These are phyloP conservation scores for Chaetomiaceae sp. DNA, from an alignment of 2,329 filamentous ascomycete species.

Conservation along the genomic window DNA sequence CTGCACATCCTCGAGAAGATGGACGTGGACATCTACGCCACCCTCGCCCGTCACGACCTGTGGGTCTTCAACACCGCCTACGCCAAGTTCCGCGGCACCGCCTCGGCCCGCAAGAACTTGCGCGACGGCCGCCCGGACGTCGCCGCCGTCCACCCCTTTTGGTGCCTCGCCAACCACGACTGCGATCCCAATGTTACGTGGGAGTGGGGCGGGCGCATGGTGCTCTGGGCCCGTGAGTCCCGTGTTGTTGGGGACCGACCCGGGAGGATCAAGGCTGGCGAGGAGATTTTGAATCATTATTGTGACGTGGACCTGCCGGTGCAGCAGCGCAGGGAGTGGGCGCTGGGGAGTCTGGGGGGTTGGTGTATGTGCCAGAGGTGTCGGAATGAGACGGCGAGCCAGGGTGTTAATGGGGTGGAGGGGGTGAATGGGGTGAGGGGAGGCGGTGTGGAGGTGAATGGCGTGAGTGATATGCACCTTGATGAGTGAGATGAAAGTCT, in stretches of 20 bases:
- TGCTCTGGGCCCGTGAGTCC: constrained; percentile 56
- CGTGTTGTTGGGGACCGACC: constrained; percentile 45
- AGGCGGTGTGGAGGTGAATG: background rate
- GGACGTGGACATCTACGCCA: constrained; percentile 69
- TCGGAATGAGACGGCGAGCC: constrained; percentile 50
- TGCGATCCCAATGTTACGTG: constrained; percentile 92
- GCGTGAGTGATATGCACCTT: background rate
- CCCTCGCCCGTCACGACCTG: constrained; percentile 55
- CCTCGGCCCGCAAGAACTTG: constrained; percentile 72
- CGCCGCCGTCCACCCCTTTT: constrained; percentile 87
- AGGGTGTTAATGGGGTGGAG: constrained; percentile 29
- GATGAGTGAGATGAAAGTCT: background rate
- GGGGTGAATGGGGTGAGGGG: background rate
- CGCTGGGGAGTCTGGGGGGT: constrained; percentile 77
- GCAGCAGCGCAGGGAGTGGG: constrained; percentile 80
- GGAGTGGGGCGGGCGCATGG: constrained; percentile 83
- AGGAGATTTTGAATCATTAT: constrained; percentile 91
- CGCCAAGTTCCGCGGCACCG: constrained; percentile 87
- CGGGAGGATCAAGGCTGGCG: constrained; percentile 65
- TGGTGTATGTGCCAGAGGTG: constrained; percentile 84
- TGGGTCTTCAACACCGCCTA: constrained; percentile 91
- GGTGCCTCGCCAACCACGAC: constrained; percentile 94
- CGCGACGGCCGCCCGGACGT: constrained; percentile 81
- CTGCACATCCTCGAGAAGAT: constrained; percentile 78
- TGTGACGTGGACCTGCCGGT: constrained; percentile 79